phyloP scores from a whole-genome alignment of 371 early-diverging fungal species.

The Neoconidiobolus thromboides region DNA sequence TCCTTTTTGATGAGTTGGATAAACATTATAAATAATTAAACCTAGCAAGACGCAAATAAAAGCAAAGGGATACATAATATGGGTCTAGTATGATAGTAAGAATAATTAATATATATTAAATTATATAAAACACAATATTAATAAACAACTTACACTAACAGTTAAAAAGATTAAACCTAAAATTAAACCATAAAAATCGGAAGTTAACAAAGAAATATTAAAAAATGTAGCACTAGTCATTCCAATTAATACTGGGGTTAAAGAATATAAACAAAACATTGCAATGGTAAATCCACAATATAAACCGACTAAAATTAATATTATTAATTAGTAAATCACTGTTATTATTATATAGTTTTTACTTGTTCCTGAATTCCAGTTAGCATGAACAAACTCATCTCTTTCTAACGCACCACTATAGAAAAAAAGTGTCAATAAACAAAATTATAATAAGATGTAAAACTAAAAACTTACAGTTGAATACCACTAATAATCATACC shows the following conservation, averaged over 20 bases:
- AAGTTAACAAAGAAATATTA: conserved; percentile 54
- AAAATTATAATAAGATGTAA: not conserved
- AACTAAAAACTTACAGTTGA: conserved; percentile 21
- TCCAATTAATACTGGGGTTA: conserved; percentile 44
- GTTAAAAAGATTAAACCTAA: conserved; percentile 45
- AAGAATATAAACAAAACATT: conserved; percentile 44
- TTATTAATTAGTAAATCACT: conserved; percentile 3
- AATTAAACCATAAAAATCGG: conserved; percentile 53
- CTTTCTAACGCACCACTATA: conserved; percentile 32
- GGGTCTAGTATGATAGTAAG: conserved; percentile 12
- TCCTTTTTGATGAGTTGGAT: conserved; percentile 14
- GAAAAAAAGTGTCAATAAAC: not conserved
- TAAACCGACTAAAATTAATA: conserved; percentile 25
- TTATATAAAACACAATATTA: too few relatives aligned
- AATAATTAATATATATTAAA: too few relatives aligned
- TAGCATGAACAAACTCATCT: conserved; percentile 14
- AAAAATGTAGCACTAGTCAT: conserved; percentile 49
- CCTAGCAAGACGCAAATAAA: conserved; percentile 37
- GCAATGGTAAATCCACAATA: conserved; percentile 38
- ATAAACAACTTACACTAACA: conserved; percentile 11
- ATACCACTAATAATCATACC: conserved; percentile 45
- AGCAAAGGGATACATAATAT: conserved; percentile 37
- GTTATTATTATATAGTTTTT: not conserved
- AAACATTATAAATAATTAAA: conserved; percentile 36
- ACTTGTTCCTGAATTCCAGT: conserved; percentile 17